Conservation (phyloP, 2,329 filamentous ascomycete species). For the Alternaria dauci region DNA sequence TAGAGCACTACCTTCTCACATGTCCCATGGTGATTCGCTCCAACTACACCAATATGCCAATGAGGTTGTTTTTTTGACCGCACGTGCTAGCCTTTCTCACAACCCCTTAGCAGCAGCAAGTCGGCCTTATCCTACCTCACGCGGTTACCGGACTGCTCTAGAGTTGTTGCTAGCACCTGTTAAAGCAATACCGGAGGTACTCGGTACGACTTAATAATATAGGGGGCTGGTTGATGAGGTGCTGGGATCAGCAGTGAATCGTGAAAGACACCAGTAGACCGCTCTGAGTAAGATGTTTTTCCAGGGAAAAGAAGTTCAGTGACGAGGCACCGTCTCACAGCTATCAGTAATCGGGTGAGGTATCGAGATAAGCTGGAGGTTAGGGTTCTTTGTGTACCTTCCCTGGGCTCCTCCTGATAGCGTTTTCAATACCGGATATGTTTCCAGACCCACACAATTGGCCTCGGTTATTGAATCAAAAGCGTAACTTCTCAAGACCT, state of each 20-base stretch:
- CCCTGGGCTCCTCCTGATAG: neutral
- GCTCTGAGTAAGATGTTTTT: neutral
- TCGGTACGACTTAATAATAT: too few relatives aligned
- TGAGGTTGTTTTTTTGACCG: too few relatives aligned
- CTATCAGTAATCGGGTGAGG: neutral
- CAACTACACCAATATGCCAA: too few relatives aligned
- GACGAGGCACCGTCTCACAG: neutral
- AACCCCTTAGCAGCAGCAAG: neutral
- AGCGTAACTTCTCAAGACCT: neutral
- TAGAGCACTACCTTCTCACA: too few relatives aligned
- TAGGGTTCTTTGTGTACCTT: neutral
- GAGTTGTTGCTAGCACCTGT: neutral
- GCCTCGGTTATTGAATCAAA: neutral
- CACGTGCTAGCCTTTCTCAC: too few relatives aligned
- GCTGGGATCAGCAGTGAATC: too few relatives aligned
- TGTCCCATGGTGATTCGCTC: too few relatives aligned
- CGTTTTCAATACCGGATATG: neutral
- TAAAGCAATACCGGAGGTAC: too few relatives aligned
- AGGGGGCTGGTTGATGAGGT: too few relatives aligned
- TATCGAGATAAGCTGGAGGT: neutral
- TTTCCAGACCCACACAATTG: neutral
- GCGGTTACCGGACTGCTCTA: neutral
- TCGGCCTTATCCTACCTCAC: neutral
- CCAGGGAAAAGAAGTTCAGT: neutral
- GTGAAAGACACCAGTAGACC: neutral